Base-by-base conservation (phyloP, 2,329 filamentous ascomycete species). In the Beauveria caledonica region DNA sequence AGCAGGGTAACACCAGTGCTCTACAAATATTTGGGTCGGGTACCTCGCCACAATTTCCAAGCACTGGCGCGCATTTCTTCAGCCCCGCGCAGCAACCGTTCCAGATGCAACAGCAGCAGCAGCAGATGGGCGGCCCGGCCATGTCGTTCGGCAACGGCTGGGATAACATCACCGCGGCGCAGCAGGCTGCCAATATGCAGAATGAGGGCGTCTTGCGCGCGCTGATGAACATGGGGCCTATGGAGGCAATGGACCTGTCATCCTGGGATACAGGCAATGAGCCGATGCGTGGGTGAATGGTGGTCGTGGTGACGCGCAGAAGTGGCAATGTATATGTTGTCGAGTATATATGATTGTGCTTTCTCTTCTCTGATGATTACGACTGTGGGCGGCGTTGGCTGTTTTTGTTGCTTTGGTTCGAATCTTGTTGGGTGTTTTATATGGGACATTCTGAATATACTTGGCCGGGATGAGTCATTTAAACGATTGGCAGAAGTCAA, bases 221-320 rank as follows among this genome's bases (percentile, higher is more conserved):
- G 9, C 71, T 86, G 60, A 82, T 85, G 78, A 80, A 78, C 59
- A 79, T 85, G 73, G 80, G 79, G 8, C 76, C 81, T 0, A 83
- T 86, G 77, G 83, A 86, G 64, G 78, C 79, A 11, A 84, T 86
- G 80, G 82, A 83, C 64, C 71, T 81, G 61, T 74, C 73, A 17
- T 71, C 74, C 36, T 82, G 80, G 80, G 78, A 80, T 33, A 61
- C 58, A 9, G 56, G 56, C 48, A 58, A 62, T 36, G 60, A 62
- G 55, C 60, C 60, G 0, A 62, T 62, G 60, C 48, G 55, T 13
- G 60, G 60, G 23, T 62, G 50, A 48, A 8, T 33, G 10, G 3
- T n/a, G 52, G n/a, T 11, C n/a, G 27, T 8, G 21, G 29, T 39
- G 44, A 15, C 19, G 11, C 29, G n/a, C 19, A 21, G 10, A n/a